Conservation (phyloP, 768 basidiomycete genomes). For the Lactarius hatsudake region DNA sequence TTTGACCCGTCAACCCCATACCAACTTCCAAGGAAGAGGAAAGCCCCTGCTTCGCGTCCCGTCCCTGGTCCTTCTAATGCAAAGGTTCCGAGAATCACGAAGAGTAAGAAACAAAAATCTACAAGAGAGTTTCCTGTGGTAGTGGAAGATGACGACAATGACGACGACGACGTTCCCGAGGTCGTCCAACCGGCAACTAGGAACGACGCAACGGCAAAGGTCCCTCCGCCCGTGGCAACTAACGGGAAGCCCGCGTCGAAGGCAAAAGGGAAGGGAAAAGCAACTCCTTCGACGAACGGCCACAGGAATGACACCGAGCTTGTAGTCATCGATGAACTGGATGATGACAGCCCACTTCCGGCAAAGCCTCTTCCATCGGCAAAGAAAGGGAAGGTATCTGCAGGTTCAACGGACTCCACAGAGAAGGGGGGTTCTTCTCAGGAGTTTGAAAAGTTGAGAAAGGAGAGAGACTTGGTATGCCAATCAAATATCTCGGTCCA, state of each 20-base stretch:
- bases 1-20: constrained; percentile 35
- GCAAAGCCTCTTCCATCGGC: constrained; percentile 20
- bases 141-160: constrained; percentile 27
- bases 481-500: neutral
- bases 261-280: constrained; percentile 38
- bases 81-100: constrained; percentile 19
- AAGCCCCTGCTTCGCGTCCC: constrained; percentile 23
- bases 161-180: constrained; percentile 28
- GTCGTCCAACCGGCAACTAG: constrained; percentile 23
- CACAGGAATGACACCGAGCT: neutral
- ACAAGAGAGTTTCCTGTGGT: constrained; percentile 17
- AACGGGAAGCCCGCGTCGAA: constrained; percentile 35
- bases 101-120: constrained; percentile 21
- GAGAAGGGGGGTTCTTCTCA: neutral
- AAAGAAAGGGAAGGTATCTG: constrained; percentile 14
- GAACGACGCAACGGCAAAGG: constrained; percentile 25
- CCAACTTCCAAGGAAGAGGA: constrained; percentile 29
- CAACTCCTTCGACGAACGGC: constrained; percentile 31
- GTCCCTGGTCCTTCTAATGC: constrained; percentile 28
- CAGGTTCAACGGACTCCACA: neutral
- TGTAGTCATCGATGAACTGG: constrained; percentile 18
- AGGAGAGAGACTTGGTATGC: constrained; percentile 32
- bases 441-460: constrained; percentile 28
- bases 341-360: constrained; percentile 22
- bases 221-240: constrained; percentile 2